These are phyloP conservation scores for Pyrenopolyporus hunteri DNA, from an alignment of 495 filamentous ascomycete species.

Conservation along the genomic window DNA sequence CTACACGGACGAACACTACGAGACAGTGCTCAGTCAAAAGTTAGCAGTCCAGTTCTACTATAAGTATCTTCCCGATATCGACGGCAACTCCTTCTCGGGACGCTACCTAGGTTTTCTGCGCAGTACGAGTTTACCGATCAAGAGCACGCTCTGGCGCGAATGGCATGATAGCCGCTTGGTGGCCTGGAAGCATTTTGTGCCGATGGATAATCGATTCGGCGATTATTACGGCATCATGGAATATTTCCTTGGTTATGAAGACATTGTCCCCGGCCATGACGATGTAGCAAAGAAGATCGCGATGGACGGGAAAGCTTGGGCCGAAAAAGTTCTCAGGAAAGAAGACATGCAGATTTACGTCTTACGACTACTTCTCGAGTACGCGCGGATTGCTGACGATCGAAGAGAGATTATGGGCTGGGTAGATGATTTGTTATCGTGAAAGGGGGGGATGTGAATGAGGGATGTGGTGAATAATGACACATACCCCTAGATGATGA, in stretches of 20 bases:
- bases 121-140: conserved; percentile 68
- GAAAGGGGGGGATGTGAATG: not conserved
- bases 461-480: conserved; percentile 7
- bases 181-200: conserved; percentile 79
- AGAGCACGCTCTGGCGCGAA: conserved; percentile 75
- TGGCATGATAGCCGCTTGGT: conserved; percentile 76
- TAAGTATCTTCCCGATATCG: conserved; percentile 71
- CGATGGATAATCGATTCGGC: conserved; percentile 80
- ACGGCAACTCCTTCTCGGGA: conserved; percentile 75
- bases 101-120: conserved; percentile 72
- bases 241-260: conserved; percentile 71
- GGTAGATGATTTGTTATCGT: conserved; percentile 54
- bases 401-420: conserved; percentile 70
- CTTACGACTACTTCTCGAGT: conserved; percentile 72
- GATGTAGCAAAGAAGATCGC: conserved; percentile 66
- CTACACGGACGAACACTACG: conserved; percentile 57
- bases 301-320: conserved; percentile 67
- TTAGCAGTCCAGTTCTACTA: conserved; percentile 64
- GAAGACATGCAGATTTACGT: conserved; percentile 79
- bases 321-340: conserved; percentile 66
- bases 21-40: conserved; percentile 43
- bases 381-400: conserved; percentile 70
- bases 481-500: conserved; percentile 31
- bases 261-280: conserved; percentile 58
- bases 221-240: conserved; percentile 80